A percentile compares a stretch with the other conserved stretches of the same genome.
Conservation (phyloP, 176 grass and related monocot species). For the Bothriochloa decipiens region DNA sequence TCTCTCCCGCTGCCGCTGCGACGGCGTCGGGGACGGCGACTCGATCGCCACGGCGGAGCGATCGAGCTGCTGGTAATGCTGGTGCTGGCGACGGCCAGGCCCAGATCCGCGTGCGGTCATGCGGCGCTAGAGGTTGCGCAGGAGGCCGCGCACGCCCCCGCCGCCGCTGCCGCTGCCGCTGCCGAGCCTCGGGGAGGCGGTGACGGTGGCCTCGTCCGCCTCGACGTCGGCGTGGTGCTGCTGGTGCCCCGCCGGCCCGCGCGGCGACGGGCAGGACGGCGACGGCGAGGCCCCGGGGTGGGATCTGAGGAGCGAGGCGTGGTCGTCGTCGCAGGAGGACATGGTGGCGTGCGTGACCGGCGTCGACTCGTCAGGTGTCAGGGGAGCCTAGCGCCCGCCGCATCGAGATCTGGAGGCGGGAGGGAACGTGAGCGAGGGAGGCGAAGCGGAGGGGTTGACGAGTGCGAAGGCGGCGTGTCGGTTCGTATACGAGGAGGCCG, state of each 20-base stretch:
- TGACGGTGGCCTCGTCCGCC: constrained; percentile 40
- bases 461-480: not conserved
- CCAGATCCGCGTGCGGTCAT: constrained; percentile 53
- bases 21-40: constrained; percentile 1
- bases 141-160: constrained; percentile 65
- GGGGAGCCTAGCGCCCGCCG: constrained; percentile 5
- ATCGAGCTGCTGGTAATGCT: constrained; percentile 42
- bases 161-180: constrained; percentile 15
- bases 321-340: constrained; percentile 45
- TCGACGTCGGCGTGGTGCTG: constrained; percentile 37
- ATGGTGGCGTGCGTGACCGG: not conserved
- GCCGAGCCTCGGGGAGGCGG: constrained; percentile 51
- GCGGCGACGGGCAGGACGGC: constrained; percentile 44
- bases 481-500: constrained; percentile 1
- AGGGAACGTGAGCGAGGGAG: constrained; percentile 22
- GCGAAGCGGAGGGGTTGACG: constrained; percentile 46
- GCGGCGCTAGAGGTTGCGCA: constrained; percentile 82
- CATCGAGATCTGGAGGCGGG: constrained; percentile 57
- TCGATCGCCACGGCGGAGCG: constrained; percentile 32
- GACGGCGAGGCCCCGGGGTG: constrained; percentile 25
- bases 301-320: constrained; percentile 47
- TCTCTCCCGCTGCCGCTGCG: constrained; percentile 43
- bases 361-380: not conserved
- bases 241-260: constrained; percentile 15
- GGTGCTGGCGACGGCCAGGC: constrained; percentile 37